phyloP scores from a whole-genome alignment of 495 filamentous ascomycete genomes.

The Aspergillus conjunctus region DNA sequence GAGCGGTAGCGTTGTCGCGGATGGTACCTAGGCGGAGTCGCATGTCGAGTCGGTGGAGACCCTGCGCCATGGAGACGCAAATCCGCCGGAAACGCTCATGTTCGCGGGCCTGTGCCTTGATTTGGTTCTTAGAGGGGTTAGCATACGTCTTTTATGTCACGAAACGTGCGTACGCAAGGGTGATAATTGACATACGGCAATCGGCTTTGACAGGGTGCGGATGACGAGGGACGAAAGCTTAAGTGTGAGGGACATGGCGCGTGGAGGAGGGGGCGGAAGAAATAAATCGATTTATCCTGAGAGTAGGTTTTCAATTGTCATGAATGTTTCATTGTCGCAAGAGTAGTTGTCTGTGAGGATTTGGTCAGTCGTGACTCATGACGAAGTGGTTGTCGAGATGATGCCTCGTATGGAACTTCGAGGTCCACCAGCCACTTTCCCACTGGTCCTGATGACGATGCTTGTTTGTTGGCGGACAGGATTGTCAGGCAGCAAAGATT shows the following conservation, averaged over 20 bases:
- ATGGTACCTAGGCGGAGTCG: slow-evolving; percentile 81
- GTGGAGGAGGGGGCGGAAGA: neutral
- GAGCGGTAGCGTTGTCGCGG: slow-evolving; percentile 69
- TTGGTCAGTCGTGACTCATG: slow-evolving; percentile 3
- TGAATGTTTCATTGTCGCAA: neutral
- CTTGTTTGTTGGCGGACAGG: slow-evolving; percentile 3
- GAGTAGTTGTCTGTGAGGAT: neutral
- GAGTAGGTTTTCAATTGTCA: neutral
- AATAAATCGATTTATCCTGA: neutral
- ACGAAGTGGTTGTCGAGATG: neutral
- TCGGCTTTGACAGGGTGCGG: slow-evolving; percentile 70
- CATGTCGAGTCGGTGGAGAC: slow-evolving; percentile 93
- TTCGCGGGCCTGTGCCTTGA: slow-evolving; percentile 92
- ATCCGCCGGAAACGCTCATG: slow-evolving; percentile 84
- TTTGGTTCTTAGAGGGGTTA: slow-evolving; percentile 68
- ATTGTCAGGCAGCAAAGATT: slow-evolving; percentile 18
- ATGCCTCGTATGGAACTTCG: neutral
- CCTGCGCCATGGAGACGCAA: slow-evolving; percentile 76
- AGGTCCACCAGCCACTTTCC: no score
- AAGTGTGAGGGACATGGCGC: slow-evolving; percentile 57
- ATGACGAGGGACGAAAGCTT: slow-evolving; percentile 71
- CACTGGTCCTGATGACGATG: neutral
- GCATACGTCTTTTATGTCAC: slow-evolving; percentile 38
- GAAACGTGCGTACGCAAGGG: slow-evolving; percentile 34
- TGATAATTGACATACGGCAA: slow-evolving; percentile 56